These are phyloP conservation scores for Psilocybe cyanescens DNA, from an alignment of 768 basidiomycete species.

Conservation along the genomic window DNA sequence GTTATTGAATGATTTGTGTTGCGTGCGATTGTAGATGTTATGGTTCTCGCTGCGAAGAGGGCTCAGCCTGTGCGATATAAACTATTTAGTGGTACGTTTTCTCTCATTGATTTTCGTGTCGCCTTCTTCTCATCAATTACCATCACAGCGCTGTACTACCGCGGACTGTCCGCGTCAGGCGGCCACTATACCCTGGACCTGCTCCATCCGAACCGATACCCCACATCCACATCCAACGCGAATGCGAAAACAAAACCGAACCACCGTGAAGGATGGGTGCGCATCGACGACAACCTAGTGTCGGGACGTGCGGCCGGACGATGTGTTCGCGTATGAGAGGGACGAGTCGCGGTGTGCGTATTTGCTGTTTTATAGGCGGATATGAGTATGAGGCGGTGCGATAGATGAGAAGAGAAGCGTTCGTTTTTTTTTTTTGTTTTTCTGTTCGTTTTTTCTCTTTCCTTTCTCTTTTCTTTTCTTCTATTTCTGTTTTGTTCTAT, in stretches of 20 bases:
- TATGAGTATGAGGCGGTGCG: constrained; percentile 30
- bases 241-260: constrained; percentile 21
- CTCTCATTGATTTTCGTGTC: background rate
- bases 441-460: too few relatives aligned
- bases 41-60: constrained; percentile 54
- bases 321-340: constrained; percentile 72
- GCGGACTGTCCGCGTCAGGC: constrained; percentile 86
- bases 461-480: too few relatives aligned
- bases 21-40: constrained; percentile 48
- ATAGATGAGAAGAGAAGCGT: too few relatives aligned
- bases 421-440: too few relatives aligned
- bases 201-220: constrained; percentile 70
- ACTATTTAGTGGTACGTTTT: constrained; percentile 76
- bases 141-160: constrained; percentile 83
- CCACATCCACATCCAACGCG: constrained; percentile 32
- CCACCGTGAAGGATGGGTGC: constrained; percentile 79
- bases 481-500: too few relatives aligned
- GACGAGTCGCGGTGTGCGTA: constrained; percentile 74
- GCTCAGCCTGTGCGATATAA: constrained; percentile 62
- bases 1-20: background rate
- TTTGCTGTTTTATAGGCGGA: constrained; percentile 80
- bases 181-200: constrained; percentile 97
- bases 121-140: background rate
- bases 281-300: constrained; percentile 92
- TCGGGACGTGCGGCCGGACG: constrained; percentile 69